A percentile compares a stretch with the other conserved stretches of the same genome.
Conservation (phyloP, 106 monocot species). For the Narthecium ossifragum region DNA sequence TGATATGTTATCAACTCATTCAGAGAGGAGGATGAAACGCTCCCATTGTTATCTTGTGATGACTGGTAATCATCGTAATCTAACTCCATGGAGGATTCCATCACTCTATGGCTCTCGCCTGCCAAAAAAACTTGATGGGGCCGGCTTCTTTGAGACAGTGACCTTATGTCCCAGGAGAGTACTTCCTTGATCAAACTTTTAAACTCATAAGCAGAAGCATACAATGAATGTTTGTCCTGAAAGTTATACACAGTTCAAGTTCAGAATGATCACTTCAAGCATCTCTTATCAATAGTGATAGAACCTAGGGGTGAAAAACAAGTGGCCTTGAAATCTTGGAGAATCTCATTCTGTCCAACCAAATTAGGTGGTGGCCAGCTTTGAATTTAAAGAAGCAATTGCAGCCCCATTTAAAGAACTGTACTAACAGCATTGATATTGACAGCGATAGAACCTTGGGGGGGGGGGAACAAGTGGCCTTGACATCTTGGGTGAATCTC, state of each 20-base stretch:
- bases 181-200: slow-evolving; percentile 64
- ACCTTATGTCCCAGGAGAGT: slow-evolving; percentile 87
- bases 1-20: slow-evolving; percentile 40
- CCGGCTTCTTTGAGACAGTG: slow-evolving; percentile 53
- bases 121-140: slow-evolving; percentile 29
- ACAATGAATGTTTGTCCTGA: slow-evolving; percentile 67
- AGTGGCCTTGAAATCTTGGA: neutral
- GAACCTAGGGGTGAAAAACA: neutral
- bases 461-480: no score
- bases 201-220: slow-evolving; percentile 63
- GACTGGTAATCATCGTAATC: slow-evolving; percentile 9
- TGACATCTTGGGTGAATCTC: no score
- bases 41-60: neutral
- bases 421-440: no score
- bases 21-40: neutral
- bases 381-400: no score
- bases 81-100: neutral
- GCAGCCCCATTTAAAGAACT: no score
- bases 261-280: no score
- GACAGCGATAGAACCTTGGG: no score
- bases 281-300: no score
- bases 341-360: no score
- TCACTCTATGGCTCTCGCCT: neutral
- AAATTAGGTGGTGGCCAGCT: no score
- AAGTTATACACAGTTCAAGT: neutral